Evolutionary conservation across 192 early-diverging fungal genomes (phyloP), one percentile per base, ranked within the genome.

Genomic region (Gonapodya sp.): DNA sequence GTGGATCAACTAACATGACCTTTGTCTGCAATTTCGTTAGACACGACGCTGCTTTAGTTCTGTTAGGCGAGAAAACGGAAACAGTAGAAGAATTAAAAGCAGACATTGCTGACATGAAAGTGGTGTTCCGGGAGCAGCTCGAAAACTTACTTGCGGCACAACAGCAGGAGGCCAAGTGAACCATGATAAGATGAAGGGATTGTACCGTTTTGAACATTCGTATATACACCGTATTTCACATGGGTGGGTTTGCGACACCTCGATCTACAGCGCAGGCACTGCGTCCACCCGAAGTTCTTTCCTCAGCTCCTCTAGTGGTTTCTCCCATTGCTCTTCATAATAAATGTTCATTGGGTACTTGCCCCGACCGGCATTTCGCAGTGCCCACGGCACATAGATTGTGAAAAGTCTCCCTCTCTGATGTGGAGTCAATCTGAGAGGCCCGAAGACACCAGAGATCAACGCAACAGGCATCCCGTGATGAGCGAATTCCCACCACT

Each of bases 401-500:
- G 83, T 35, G 79, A 93, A 92, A 33, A 99, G 85, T 46, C 88
- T 84, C 31, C 81, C 78, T 18, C 93, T 85, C 84, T 97, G 92
- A 24, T 79, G 46, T 0, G 84, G 79, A 0, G 87, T 86, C 80
- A 98, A 84, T 18, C 91, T 83, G 77, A 97, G 81, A 0, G 95
- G 96, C 0, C 95, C 97, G 84, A 95, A 88, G 1, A 94, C 79
- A n/a, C 93, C 93, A 18, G 92, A 89, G n/a, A 97, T 83, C 84
- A 93, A 85, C 0, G 94, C 92, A 84, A 99, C 92, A 16, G 97
- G 97, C 77, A 99, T 83, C 0, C 94, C 95, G 0, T 93, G 96
- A 83, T 99, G 97, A 14, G 88, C 89, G 85, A 93, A 92, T 85
- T 99, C 97, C 83, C 97, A 95, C 91, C 94, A 94, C 88, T 99